Evolutionary conservation across 1,284 basidiomycete genomes (phyloP).

Genomic region (Fistulina hepatica): DNA sequence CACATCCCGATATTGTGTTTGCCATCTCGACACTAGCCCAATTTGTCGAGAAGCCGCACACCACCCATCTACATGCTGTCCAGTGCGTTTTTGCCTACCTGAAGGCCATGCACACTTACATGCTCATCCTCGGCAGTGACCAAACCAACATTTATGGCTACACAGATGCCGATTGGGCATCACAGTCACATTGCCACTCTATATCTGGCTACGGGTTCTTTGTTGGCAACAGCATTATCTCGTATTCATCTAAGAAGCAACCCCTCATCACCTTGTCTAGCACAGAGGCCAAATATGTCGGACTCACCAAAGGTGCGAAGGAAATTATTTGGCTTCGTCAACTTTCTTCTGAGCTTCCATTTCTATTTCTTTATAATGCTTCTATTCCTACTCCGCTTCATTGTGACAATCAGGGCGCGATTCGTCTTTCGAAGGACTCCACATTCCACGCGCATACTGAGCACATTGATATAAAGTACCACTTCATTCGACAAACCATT

Average conservation of each 20-base stretch:
- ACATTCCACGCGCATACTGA: too few relatives aligned
- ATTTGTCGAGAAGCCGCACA: conserved; percentile 2
- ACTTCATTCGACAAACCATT: too few relatives aligned
- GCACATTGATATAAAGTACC: too few relatives aligned
- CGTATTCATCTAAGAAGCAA: too few relatives aligned
- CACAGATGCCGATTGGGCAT: conserved; percentile 12
- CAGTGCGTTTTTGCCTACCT: conserved; percentile 1
- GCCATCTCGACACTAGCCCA: conserved; percentile 1
- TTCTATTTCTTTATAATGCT: too few relatives aligned
- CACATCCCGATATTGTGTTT: conserved; percentile 3
- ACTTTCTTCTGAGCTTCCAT: too few relatives aligned
- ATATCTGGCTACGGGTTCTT: conserved; percentile 10
- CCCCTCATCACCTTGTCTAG: too few relatives aligned
- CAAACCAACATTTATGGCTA: neutral
- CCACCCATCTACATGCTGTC: neutral
- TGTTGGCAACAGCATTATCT: conserved; percentile 5
- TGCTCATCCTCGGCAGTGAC: conserved; percentile 1
- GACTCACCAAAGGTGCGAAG: too few relatives aligned
- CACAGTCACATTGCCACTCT: conserved; percentile 7
- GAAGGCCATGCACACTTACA: neutral
- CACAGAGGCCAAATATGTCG: too few relatives aligned
- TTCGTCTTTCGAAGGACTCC: neutral
- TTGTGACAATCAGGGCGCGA: neutral
- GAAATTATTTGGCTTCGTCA: too few relatives aligned
- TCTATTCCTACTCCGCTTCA: too few relatives aligned